Base-by-base conservation (phyloP, 140 eudicot genomes). In the Ambrosia hybrid region DNA sequence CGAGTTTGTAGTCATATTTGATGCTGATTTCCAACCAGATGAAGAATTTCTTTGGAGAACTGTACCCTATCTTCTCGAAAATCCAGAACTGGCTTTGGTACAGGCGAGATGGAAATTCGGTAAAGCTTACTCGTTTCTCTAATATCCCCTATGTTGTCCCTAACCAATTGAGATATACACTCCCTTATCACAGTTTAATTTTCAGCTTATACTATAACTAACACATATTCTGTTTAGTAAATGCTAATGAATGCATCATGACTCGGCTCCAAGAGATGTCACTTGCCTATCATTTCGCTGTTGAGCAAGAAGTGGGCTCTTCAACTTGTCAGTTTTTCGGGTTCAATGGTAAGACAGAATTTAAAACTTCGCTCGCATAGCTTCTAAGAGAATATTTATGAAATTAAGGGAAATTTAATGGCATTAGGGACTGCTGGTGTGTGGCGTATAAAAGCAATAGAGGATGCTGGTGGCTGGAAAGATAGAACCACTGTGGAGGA, bases 61-160 rank as follows among this genome's bases (percentile, higher is more conserved):
- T 26, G 76, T 91, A 12, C 95, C 95, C 58, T 91, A 65, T 71
- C 95, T 88, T 57, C 84, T 91, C 45, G 84, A 80, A 14, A 85
- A 91, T 79, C 81, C 84, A 51, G 86, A 88, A 49, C 48, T 91
- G 70, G 97, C 82, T 58, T 80, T 90, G 85, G 97, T 90, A 73
- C 97, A 90, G 68, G 97, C 97, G 45, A 78, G 95, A 75, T 91
- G 97, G 97, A 84, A 78, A 84, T 91, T 91, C 65, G 97, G 97
- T 88, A 84, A 83, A 71, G 34, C 60, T 65, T 51, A 67, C 8
- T 14, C 39, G 46, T 65, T 51, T 58, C 65, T 60, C 36, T 38
- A 6, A 30, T 26, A 58, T 58, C 30, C 41, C 39, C 39, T 58
- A 58, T 58, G 26, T 58, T 33, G 21, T 26, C 38, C 66, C 51